Evolutionary conservation across 768 basidiomycete genomes (phyloP).

Genomic region (Pleurotus giganteus): DNA sequence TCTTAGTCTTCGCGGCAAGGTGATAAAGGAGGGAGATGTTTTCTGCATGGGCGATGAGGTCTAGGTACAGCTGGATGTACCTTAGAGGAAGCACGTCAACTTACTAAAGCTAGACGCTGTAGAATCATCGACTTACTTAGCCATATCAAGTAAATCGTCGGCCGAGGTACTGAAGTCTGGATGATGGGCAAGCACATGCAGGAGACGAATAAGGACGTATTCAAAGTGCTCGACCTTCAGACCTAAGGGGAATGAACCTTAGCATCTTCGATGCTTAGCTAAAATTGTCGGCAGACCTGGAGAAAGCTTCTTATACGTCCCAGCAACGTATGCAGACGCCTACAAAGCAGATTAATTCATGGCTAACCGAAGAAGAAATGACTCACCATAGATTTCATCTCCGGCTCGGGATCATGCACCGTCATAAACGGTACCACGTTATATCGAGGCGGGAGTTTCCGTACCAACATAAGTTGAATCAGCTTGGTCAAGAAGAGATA

Average conservation of each 20-base stretch:
- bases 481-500: constrained; percentile 75
- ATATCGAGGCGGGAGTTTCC: constrained; percentile 68
- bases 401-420: constrained; percentile 87
- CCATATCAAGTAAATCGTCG: constrained; percentile 73
- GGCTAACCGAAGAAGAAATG: not conserved
- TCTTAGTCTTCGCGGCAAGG: constrained; percentile 80
- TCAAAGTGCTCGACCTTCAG: constrained; percentile 71
- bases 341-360: constrained; percentile 23
- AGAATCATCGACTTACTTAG: constrained; percentile 55
- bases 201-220: constrained; percentile 77
- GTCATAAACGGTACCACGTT: constrained; percentile 87
- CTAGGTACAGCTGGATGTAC: constrained; percentile 87
- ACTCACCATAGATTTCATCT: constrained; percentile 67
- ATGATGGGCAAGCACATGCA: constrained; percentile 90
- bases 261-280: not conserved
- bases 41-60: constrained; percentile 71
- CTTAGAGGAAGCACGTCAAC: constrained; percentile 35
- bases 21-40: constrained; percentile 84
- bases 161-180: constrained; percentile 78
- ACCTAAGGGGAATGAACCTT: constrained; percentile 28
- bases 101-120: not conserved
- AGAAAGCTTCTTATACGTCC: constrained; percentile 43
- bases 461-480: constrained; percentile 54
- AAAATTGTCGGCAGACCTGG: constrained; percentile 31
- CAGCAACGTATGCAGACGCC: constrained; percentile 58